A percentile compares a stretch with the other conserved stretches of the same genome.
Conservation (phyloP, 2,329 filamentous ascomycete species). For the Calonectria henricotiae region DNA sequence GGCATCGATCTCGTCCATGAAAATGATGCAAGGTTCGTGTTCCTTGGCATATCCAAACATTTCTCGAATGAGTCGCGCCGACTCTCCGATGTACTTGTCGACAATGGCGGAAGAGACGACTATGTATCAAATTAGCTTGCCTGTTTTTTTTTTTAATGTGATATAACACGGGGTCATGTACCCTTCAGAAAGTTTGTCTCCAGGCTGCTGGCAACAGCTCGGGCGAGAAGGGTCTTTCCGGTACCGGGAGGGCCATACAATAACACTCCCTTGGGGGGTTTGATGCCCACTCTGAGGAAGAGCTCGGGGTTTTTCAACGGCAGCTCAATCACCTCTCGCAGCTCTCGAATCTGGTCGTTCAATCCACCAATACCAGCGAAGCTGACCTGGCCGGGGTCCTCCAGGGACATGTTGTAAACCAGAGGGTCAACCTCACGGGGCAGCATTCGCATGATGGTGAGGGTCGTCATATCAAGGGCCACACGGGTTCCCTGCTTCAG, state of each 20-base stretch:
- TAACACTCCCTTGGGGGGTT: conserved; percentile 97
- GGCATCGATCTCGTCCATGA: conserved; percentile 99
- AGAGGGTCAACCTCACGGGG: conserved; percentile 98
- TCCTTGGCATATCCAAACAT: conserved; percentile 99
- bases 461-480: conserved; percentile 98
- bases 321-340: conserved; percentile 97
- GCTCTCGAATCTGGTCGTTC: conserved; percentile 98
- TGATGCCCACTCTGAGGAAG: conserved; percentile 97
- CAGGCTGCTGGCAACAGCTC: conserved; percentile 94
- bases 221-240: conserved; percentile 94
- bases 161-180: conserved; percentile 60
- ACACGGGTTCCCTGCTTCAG: conserved; percentile 98
- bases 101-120: conserved; percentile 99
- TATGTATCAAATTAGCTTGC: conserved; percentile 58
- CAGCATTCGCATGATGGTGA: conserved; percentile 99
- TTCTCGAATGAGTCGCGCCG: conserved; percentile 94
- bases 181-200: conserved; percentile 99
- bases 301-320: conserved; percentile 99
- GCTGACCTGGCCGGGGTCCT: conserved; percentile 97
- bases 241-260: conserved; percentile 97
- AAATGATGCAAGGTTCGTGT: conserved; percentile 99
- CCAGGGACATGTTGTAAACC: conserved; percentile 99
- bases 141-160: not conserved
- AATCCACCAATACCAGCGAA: conserved; percentile 98
- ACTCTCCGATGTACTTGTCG: conserved; percentile 99